These are phyloP conservation scores for Brasilioporus rufonigricans DNA, from an alignment of 768 basidiomycete species.

Conservation along the genomic window DNA sequence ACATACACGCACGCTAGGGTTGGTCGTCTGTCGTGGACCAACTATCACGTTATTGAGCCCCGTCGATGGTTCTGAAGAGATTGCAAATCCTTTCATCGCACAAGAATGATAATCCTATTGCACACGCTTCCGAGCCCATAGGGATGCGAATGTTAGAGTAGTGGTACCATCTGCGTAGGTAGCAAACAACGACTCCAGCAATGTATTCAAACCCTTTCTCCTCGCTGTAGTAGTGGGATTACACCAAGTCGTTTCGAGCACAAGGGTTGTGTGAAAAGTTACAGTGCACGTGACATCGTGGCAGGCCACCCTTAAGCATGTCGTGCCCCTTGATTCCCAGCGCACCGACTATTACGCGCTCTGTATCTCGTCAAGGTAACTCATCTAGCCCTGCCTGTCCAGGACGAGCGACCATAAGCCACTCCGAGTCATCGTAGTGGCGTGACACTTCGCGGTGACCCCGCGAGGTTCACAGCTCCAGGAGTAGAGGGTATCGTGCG, in stretches of 20 bases:
- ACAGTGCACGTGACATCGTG: constrained; percentile 12
- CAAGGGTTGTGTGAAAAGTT: constrained; percentile 8
- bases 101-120: constrained; percentile 49
- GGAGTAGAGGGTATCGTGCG: constrained; percentile 12
- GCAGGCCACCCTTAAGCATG: not conserved
- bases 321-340: not conserved
- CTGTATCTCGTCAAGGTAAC: not conserved
- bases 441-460: constrained; percentile 21
- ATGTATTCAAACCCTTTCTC: constrained; percentile 10
- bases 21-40: constrained; percentile 90
- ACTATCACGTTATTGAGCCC: constrained; percentile 94
- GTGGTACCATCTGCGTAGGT: not conserved
- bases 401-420: not conserved
- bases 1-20: constrained; percentile 65
- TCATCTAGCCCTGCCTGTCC: constrained; percentile 1
- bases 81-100: constrained; percentile 81
- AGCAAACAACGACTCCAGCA: not conserved
- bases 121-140: too few relatives aligned
- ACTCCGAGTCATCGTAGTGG: constrained; percentile 22
- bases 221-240: constrained; percentile 14
- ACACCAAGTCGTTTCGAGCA: constrained; percentile 16
- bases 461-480: constrained; percentile 17
- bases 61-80: constrained; percentile 93
- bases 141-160: not conserved
- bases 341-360: not conserved